These are phyloP conservation scores for Blumeriella jaapii DNA, from an alignment of 2,329 filamentous ascomycete genomes.

Conservation along the genomic window DNA sequence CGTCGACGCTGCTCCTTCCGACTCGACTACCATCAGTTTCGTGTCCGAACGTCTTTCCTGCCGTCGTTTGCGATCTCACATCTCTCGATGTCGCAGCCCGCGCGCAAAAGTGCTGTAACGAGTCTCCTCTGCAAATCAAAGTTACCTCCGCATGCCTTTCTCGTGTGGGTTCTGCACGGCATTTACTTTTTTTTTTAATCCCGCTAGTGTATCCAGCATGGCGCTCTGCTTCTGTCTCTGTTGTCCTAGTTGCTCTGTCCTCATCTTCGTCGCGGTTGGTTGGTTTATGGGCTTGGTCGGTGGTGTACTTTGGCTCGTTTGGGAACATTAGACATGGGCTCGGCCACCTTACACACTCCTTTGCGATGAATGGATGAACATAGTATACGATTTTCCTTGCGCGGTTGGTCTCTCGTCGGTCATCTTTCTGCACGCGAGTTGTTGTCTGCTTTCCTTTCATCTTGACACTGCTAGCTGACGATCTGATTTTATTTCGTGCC, in stretches of 20 bases:
- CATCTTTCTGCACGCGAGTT: too few species aligned
- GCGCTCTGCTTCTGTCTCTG: neutral
- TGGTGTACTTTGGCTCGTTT: conserved; percentile 1
- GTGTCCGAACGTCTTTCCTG: too few species aligned
- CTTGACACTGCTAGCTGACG: too few species aligned
- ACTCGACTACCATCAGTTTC: too few species aligned
- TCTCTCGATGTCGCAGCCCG: conserved; percentile 14
- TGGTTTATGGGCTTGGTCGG: too few species aligned
- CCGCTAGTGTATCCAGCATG: conserved; percentile 1
- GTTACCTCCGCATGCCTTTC: conserved; percentile 4
- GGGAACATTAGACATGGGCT: conserved; percentile 3
- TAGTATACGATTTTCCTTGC: conserved; percentile 22
- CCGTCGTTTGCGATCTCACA: conserved; percentile 16
- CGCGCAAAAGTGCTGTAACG: too few species aligned
- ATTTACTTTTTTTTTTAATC: neutral
- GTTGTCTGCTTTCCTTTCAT: too few species aligned
- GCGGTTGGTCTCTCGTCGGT: neutral
- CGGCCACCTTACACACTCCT: conserved; percentile 15
- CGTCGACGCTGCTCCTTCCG: too few species aligned
- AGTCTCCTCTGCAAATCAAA: neutral
- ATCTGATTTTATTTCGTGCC: too few species aligned
- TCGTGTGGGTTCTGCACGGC: conserved; percentile 1
- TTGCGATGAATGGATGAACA: conserved; percentile 23
- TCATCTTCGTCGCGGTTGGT: neutral
- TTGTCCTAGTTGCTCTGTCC: neutral